Percentiles rank a stretch among this genome's conserved stretches.
Evolutionary conservation across 2,329 filamentous ascomycete species (phyloP).

Genomic region (Aulographum hederae): DNA sequence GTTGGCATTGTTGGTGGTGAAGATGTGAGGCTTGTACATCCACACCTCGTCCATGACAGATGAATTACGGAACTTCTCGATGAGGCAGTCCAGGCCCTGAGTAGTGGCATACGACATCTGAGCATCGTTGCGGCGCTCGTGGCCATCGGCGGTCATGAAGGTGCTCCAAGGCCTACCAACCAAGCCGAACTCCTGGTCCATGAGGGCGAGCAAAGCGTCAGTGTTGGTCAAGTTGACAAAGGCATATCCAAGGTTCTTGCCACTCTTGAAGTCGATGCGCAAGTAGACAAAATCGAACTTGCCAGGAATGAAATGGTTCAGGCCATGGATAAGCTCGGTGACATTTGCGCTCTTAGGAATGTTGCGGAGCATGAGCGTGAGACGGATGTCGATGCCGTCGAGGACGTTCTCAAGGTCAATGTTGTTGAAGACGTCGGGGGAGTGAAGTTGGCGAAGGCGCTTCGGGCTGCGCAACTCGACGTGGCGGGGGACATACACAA

Average conservation of each 20-base stretch:
- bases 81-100: slow-evolving; percentile 76
- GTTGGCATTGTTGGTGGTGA: background rate
- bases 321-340: slow-evolving; percentile 42
- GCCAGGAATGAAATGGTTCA: slow-evolving; percentile 63
- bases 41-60: slow-evolving; percentile 80
- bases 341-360: slow-evolving; percentile 78
- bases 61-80: slow-evolving; percentile 93
- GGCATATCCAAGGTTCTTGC: slow-evolving; percentile 70
- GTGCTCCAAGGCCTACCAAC: slow-evolving; percentile 4
- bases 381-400: slow-evolving; percentile 29
- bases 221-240: slow-evolving; percentile 89
- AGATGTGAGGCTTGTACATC: slow-evolving; percentile 69
- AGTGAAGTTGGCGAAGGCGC: too few relatives aligned
- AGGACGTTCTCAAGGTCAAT: slow-evolving; percentile 19
- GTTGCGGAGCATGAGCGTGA: slow-evolving; percentile 79
- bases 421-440: slow-evolving; percentile 17
- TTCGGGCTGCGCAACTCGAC: too few relatives aligned
- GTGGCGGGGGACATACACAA: too few relatives aligned
- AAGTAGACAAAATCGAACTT: slow-evolving; percentile 93
- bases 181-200: too few relatives aligned
- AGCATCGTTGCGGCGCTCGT: slow-evolving; percentile 67
- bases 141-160: too few relatives aligned
- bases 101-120: slow-evolving; percentile 96
- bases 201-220: slow-evolving; percentile 46
- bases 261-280: slow-evolving; percentile 45